Evolutionary conservation across 192 early-diverging fungal species (phyloP).

Genomic region (Cladochytrium replicatum): DNA sequence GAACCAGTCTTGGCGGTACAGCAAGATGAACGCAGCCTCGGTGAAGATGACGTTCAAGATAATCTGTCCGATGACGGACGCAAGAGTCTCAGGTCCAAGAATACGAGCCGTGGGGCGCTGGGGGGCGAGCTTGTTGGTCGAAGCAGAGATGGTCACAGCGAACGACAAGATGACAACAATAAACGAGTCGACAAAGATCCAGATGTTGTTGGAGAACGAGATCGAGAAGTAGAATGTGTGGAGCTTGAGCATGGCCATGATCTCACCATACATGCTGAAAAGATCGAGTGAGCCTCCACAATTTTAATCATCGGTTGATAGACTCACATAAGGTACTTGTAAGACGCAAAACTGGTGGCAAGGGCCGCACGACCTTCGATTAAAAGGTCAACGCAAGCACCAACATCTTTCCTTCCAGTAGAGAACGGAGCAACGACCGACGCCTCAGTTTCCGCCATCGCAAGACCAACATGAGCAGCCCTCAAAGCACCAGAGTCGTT

Average conservation of each 20-base stretch:
- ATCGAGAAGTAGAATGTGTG: constrained; percentile 67
- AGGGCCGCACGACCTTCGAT: constrained; percentile 63
- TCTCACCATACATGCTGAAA: constrained; percentile 55
- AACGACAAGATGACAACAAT: constrained; percentile 55
- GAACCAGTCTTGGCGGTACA: constrained; percentile 66
- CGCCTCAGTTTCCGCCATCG: constrained; percentile 68
- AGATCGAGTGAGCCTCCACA: background rate
- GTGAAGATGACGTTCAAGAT: constrained; percentile 62
- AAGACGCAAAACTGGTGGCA: constrained; percentile 64
- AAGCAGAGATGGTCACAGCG: constrained; percentile 54
- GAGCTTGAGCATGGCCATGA: constrained; percentile 56
- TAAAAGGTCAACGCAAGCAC: constrained; percentile 62
- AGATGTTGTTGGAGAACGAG: constrained; percentile 56
- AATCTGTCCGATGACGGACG: constrained; percentile 57
- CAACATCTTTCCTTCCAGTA: constrained; percentile 46
- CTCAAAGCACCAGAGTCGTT: constrained; percentile 79
- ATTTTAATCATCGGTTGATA: background rate
- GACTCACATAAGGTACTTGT: constrained; percentile 57
- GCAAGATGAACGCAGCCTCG: constrained; percentile 39
- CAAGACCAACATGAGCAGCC: constrained; percentile 70
- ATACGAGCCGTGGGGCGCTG: constrained; percentile 66
- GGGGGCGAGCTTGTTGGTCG: constrained; percentile 43
- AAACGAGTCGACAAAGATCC: constrained; percentile 67
- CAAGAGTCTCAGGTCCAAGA: constrained; percentile 49
- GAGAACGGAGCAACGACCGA: constrained; percentile 82